Base-by-base conservation (phyloP, 208 protist species). In the Leishmania mexicana region DNA sequence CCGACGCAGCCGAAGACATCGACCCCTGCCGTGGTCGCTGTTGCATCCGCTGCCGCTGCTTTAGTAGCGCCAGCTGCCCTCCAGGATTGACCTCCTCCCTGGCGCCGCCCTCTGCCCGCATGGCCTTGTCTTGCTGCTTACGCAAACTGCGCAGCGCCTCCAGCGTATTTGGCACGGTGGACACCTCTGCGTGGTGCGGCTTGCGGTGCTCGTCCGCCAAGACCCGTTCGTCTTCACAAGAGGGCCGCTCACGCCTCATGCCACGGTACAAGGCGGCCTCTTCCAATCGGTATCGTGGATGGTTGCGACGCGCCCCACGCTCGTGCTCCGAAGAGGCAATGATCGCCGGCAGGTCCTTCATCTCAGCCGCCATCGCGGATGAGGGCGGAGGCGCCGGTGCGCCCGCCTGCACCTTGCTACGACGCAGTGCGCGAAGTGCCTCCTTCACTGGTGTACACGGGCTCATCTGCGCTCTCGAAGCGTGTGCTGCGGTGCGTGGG, bases 91-190 rank as follows among this genome's bases (percentile, higher is more conserved):
- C 83, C 19, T 70, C 79, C 6, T 81, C 82, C 57, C 17, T 53
- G n/a, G 68, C 35, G 13, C 53, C 45, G 62, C 71, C 62, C 35
- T 85, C 74, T 15, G 51, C 49, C 28, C 24, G 49, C 28, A 42
- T 28, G 24, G 72, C 49, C 31, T 57, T 45, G 65, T 82, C 78
- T 40, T 85, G 85, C 60, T 84, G 54, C 31, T 81, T 84, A 40
- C 89, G 87, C 53, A 93, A 71, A 65, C 71, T 87, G 68, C 89
- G 87, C 74, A 97, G 86, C 17, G 85, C 85, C 74, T 97, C 94
- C n/a, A 97, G 87, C 76, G 88, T 96, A 77, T 88, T 93, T 10
- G 93, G 93, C 60, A 93, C 76, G 19, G 82, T 78, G 2, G 53
- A 64, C 47, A 75, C 84, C 35, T 76, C 76, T 67, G 85, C 24